Conservation (phyloP, 345 rosid genomes). For the Gynandropsis gynandra region DNA sequence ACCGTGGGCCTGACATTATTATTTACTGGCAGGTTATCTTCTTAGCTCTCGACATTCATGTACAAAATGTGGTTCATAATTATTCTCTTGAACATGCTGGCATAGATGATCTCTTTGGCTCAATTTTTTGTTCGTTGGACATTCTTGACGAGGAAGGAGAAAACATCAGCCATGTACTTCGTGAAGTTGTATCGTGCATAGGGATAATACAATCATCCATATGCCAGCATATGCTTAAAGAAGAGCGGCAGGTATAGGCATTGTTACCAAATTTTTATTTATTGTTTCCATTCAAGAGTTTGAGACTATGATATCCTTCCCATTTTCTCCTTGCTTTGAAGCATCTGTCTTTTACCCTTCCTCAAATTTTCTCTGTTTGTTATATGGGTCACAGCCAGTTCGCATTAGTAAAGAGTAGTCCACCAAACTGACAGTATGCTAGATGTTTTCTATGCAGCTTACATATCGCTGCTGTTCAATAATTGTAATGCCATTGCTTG, state of each 20-base stretch:
- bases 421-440: too few relatives aligned
- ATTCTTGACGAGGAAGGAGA: conserved; percentile 28
- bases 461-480: too few relatives aligned
- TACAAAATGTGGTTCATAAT: conserved; percentile 44
- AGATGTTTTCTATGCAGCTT: too few relatives aligned
- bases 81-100: conserved; percentile 68
- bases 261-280: neutral
- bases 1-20: conserved; percentile 5
- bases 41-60: conserved; percentile 44
- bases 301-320: neutral
- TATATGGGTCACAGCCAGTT: too few relatives aligned
- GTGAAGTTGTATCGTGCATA: conserved; percentile 42
- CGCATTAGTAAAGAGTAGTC: too few relatives aligned
- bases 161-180: conserved; percentile 27
- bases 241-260: conserved; percentile 61
- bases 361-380: too few relatives aligned
- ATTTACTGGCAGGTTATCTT: conserved; percentile 54
- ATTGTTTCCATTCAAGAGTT: neutral
- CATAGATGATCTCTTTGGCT: conserved; percentile 40
- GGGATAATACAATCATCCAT: conserved; percentile 48
- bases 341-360: neutral
- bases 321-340: neutral
- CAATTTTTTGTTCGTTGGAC: conserved; percentile 36
- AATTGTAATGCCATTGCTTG: too few relatives aligned
- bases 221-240: conserved; percentile 67